phyloP scores from a whole-genome alignment of 768 basidiomycete species.

The Tylopilus rubrobrunneus region DNA sequence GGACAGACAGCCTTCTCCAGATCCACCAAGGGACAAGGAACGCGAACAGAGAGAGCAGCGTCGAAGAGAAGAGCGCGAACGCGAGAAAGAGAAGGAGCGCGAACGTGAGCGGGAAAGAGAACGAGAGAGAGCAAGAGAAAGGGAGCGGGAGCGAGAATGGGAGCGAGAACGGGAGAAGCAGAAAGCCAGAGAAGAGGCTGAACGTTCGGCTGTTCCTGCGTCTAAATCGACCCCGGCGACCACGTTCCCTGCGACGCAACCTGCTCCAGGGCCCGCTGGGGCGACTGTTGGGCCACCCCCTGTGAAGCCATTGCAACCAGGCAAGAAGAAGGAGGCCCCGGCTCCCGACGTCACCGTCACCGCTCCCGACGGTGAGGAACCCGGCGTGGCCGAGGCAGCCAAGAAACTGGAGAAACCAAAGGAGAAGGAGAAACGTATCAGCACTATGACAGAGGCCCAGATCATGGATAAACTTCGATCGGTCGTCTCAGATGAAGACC shows the following conservation, averaged over 20 bases:
- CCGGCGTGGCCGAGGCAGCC: slow-evolving; percentile 63
- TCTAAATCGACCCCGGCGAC: slow-evolving; percentile 42
- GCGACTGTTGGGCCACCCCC: slow-evolving; percentile 52
- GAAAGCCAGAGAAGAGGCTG: slow-evolving; percentile 31
- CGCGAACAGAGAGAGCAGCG: slow-evolving; percentile 37
- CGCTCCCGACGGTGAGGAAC: slow-evolving; percentile 40
- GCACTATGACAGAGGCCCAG: slow-evolving; percentile 95
- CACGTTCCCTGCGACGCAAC: slow-evolving; percentile 40
- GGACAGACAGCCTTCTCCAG: slow-evolving; percentile 40
- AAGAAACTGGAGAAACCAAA: slow-evolving; percentile 58
- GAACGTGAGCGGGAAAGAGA: slow-evolving; percentile 28
- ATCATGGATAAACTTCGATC: slow-evolving; percentile 96
- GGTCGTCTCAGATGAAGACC: slow-evolving; percentile 85
- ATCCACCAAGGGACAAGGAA: slow-evolving; percentile 33
- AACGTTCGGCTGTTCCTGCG: slow-evolving; percentile 42
- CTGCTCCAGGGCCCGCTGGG: slow-evolving; percentile 46
- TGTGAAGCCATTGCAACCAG: slow-evolving; percentile 72
- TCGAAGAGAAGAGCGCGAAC: slow-evolving; percentile 35
- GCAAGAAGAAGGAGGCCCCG: slow-evolving; percentile 50
- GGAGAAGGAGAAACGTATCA: slow-evolving; percentile 80
- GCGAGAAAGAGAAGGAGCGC: slow-evolving; percentile 33
- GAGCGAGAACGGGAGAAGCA: slow-evolving; percentile 21
- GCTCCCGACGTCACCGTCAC: slow-evolving; percentile 50
- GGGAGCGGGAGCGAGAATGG: slow-evolving; percentile 21
- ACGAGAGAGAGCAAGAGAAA: slow-evolving; percentile 19